Conservation (phyloP, 495 filamentous ascomycete genomes). For the Penicillium parvum region DNA sequence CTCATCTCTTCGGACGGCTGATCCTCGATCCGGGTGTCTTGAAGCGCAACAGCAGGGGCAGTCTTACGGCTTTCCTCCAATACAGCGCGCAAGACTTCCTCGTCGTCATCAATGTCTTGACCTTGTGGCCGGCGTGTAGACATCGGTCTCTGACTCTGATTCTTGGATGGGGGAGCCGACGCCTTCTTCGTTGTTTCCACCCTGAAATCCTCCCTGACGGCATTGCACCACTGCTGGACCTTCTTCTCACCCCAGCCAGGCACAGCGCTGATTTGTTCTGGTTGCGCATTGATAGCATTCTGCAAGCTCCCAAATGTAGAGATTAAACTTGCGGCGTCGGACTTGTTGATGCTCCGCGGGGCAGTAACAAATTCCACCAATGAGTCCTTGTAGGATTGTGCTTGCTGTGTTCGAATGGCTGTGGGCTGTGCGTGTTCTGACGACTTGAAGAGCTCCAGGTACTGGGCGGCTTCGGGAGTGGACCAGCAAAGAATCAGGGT, state of each 20-base stretch:
- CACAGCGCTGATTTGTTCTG: slow-evolving; percentile 77
- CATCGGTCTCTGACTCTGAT: not conserved
- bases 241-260: slow-evolving; percentile 96
- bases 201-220: slow-evolving; percentile 79
- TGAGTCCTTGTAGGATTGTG: slow-evolving; percentile 76
- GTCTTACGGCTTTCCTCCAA: slow-evolving; percentile 10
- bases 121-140: slow-evolving; percentile 32
- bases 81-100: slow-evolving; percentile 17
- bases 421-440: slow-evolving; percentile 81
- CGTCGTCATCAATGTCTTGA: slow-evolving; percentile 28
- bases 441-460: slow-evolving; percentile 89
- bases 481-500: slow-evolving; percentile 93
- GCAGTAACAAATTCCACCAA: slow-evolving; percentile 92
- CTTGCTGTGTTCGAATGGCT: slow-evolving; percentile 76
- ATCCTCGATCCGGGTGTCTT: not conserved
- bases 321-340: slow-evolving; percentile 83
- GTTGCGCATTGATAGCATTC: slow-evolving; percentile 79
- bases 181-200: slow-evolving; percentile 62
- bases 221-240: slow-evolving; percentile 74
- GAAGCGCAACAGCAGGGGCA: not conserved
- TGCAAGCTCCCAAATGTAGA: slow-evolving; percentile 82
- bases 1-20: not conserved
- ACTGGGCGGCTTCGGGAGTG: slow-evolving; percentile 85
- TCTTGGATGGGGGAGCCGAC: slow-evolving; percentile 24
- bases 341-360: slow-evolving; percentile 87